Base-by-base conservation (phyloP, 345 rosid genomes). In the Trapa bicornis region DNA sequence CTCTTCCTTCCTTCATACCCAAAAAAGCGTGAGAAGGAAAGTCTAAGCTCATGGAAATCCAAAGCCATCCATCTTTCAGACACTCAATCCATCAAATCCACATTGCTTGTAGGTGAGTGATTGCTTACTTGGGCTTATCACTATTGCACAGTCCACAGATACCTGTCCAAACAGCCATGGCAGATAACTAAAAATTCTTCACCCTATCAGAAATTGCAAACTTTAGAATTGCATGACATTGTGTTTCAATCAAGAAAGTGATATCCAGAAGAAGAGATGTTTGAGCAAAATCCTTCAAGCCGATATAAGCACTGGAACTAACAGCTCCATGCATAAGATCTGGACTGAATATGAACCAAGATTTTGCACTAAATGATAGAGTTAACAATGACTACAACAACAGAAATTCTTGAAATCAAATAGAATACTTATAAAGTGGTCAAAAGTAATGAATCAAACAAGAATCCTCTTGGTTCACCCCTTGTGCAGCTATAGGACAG, bases 91-190 rank as follows among this genome's bases (percentile, higher is more conserved):
- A 73, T 94, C 99, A 72, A 94, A 94, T 57, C 99, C 99, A 77
- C 99, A 94, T 65, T 89, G 96, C 85, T 94, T 94, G 84, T 85
- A 83, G 5, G 88, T 89, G 47, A 94, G 85, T 70, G 97, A 74
- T 75, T 94, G 97, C 79, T 87, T 89, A 77, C 87, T 87, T 35
- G 99, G 99, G 77, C 99, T 94, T 47, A 94, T 89, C 68, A 79
- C 96, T 64, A 91, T 83, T 37, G 91, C 93, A 64, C 97, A 94
- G 68, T 91, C 85, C 71, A 94, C 96, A 0, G 93, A 94, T 52
- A 91, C 99, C 99, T 91, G 87, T 74, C 39, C 37, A 39, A 45
- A 65, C 17, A 38, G 5, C 43, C 38, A 47, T 38, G 22, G 47
- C 2, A 9, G 32, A 29, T 29, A 57, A 1, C 29, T 4, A 57